Conservation (phyloP, 148 eudicot genomes). For the Gaultheria prostrata region DNA sequence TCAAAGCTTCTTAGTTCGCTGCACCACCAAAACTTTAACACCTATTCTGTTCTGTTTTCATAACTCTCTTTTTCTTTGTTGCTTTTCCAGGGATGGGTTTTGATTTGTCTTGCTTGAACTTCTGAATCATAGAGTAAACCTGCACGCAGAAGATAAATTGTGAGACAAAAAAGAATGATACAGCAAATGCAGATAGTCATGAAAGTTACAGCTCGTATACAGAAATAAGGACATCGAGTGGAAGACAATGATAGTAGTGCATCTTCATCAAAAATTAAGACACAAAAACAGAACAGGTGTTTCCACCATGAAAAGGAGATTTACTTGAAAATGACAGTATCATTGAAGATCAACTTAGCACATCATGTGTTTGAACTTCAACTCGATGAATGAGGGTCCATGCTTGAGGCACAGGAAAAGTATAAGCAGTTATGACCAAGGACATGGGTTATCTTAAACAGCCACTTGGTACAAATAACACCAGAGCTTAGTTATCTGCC, state of each 20-base stretch:
- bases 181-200: neutral
- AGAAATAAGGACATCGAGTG: neutral
- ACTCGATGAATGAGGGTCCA: neutral
- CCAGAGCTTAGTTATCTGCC: neutral
- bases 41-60: neutral
- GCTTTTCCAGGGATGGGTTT: conserved; percentile 33
- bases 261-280: neutral
- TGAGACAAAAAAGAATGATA: neutral
- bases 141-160: conserved; percentile 29
- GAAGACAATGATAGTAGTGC: neutral
- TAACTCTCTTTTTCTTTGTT: conserved; percentile 26
- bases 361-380: neutral
- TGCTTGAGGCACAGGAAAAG: neutral
- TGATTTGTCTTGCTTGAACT: conserved; percentile 49
- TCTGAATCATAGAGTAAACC: conserved; percentile 80
- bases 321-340: neutral
- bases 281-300: neutral
- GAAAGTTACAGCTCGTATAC: neutral
- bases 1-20: neutral
- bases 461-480: neutral
- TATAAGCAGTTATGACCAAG: neutral
- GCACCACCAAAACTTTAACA: neutral
- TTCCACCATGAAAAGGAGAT: neutral
- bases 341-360: neutral
- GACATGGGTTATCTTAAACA: neutral